phyloP scores from a whole-genome alignment of 495 filamentous ascomycete species.

The Jackrogersella minutella region DNA sequence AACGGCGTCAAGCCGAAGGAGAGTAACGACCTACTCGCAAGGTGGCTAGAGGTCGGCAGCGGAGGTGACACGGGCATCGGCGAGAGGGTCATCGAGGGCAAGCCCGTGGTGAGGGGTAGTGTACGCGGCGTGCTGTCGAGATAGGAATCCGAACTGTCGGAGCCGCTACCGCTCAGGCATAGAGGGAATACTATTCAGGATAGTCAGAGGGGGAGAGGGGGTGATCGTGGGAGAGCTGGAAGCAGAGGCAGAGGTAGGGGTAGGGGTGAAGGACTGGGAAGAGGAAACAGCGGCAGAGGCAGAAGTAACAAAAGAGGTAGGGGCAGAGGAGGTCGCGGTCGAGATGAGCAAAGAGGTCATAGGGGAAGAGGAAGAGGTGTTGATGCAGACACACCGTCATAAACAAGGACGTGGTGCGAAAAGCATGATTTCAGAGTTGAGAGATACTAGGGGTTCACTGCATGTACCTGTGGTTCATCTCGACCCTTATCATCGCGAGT shows the following conservation, averaged over 20 bases:
- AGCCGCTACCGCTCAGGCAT: neutral
- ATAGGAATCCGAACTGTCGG: conserved; percentile 42
- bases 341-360: neutral
- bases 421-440: conserved; percentile 12
- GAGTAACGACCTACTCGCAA: conserved; percentile 81
- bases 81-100: conserved; percentile 58
- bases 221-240: neutral
- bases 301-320: neutral
- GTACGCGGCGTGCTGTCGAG: conserved; percentile 56
- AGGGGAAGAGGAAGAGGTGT: neutral
- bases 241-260: neutral
- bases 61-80: conserved; percentile 55
- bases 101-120: conserved; percentile 49
- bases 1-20: conserved; percentile 85
- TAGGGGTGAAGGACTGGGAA: neutral
- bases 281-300: neutral
- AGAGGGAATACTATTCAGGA: neutral
- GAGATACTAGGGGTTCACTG: neutral
- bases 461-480: neutral
- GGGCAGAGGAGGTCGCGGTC: neutral
- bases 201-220: neutral
- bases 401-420: neutral
- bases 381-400: neutral
- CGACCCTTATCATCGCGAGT: neutral
- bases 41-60: conserved; percentile 67